Conservation (phyloP, 306 rosid species). For the Styphnolobium japonicum region DNA sequence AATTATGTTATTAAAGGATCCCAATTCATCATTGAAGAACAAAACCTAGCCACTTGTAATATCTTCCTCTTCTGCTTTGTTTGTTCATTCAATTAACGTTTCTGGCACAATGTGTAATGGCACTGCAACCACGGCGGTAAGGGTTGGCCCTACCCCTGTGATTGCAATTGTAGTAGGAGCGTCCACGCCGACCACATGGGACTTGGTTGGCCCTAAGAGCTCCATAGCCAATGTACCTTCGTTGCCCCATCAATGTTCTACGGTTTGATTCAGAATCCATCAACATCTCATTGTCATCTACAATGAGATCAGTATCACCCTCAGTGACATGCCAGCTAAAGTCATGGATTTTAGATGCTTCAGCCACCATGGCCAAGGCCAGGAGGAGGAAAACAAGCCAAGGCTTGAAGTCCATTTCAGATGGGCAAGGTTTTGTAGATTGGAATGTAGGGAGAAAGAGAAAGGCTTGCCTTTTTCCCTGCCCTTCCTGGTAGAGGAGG, state of each 20-base stretch:
- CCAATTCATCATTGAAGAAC: neutral
- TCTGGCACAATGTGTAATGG: slow-evolving; percentile 52
- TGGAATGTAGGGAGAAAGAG: neutral
- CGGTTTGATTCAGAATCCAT: slow-evolving; percentile 30
- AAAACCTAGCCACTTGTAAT: neutral
- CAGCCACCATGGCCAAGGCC: slow-evolving; percentile 27
- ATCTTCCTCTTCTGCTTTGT: slow-evolving; percentile 28
- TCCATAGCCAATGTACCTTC: slow-evolving; percentile 31
- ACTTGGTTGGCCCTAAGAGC: slow-evolving; percentile 28
- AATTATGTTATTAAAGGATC: neutral
- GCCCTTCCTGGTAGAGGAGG: slow-evolving; percentile 31
- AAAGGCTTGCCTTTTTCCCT: neutral
- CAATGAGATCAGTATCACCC: slow-evolving; percentile 28
- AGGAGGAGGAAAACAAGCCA: slow-evolving; percentile 30
- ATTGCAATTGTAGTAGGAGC: slow-evolving; percentile 47
- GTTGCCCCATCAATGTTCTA: neutral
- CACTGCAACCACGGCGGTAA: slow-evolving; percentile 44
- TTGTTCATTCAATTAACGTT: neutral
- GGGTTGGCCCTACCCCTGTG: slow-evolving; percentile 36
- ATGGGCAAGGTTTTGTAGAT: neutral
- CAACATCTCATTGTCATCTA: slow-evolving; percentile 44
- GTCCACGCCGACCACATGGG: slow-evolving; percentile 45
- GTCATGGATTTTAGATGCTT: slow-evolving; percentile 22
- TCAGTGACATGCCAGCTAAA: neutral
- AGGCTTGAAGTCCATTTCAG: slow-evolving; percentile 37